phyloP scores from a whole-genome alignment of 352 stramenopile species.

The Phytopythium boreale region DNA sequence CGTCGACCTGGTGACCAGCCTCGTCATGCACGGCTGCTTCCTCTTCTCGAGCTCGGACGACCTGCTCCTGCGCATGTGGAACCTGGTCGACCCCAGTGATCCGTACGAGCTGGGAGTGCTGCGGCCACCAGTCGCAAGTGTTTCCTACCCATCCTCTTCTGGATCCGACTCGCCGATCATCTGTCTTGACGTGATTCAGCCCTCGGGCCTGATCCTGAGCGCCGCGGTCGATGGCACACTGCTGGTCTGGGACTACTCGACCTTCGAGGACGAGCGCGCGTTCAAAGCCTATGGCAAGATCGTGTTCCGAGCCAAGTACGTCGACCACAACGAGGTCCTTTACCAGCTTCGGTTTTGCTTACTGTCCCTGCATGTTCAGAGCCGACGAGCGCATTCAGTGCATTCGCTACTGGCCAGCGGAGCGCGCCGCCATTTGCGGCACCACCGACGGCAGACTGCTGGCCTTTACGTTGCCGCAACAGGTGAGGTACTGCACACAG shows the following conservation, averaged over 20 bases:
- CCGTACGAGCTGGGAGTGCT: slow-evolving; percentile 60
- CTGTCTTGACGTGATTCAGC: slow-evolving; percentile 39
- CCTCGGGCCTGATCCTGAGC: slow-evolving; percentile 37
- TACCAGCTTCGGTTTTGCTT: too few species aligned
- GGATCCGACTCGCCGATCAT: slow-evolving; percentile 45
- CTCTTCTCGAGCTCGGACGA: slow-evolving; percentile 81
- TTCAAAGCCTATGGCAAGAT: slow-evolving; percentile 45
- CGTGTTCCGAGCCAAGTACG: slow-evolving; percentile 37
- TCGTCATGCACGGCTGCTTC: slow-evolving; percentile 65
- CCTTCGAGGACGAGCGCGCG: slow-evolving; percentile 34
- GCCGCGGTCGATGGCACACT: slow-evolving; percentile 53
- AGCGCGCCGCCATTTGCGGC: slow-evolving; percentile 26
- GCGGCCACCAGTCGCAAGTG: slow-evolving; percentile 15
- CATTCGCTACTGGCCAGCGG: slow-evolving; percentile 29
- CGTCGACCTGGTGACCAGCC: slow-evolving; percentile 40
- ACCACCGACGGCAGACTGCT: slow-evolving; percentile 27
- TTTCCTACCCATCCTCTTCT: slow-evolving; percentile 22
- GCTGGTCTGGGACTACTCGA: slow-evolving; percentile 57
- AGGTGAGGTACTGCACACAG: slow-evolving; percentile 10
- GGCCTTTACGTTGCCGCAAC: slow-evolving; percentile 21
- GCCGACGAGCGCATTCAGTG: slow-evolving; percentile 29
- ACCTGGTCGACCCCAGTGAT: slow-evolving; percentile 36
- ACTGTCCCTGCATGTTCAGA: slow-evolving; percentile 8
- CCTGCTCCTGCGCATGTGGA: slow-evolving; percentile 61
- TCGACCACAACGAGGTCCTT: neutral